These are phyloP conservation scores for Cyberlindnera mrakii DNA, from an alignment of 805 yeast genomes.

Conservation along the genomic window DNA sequence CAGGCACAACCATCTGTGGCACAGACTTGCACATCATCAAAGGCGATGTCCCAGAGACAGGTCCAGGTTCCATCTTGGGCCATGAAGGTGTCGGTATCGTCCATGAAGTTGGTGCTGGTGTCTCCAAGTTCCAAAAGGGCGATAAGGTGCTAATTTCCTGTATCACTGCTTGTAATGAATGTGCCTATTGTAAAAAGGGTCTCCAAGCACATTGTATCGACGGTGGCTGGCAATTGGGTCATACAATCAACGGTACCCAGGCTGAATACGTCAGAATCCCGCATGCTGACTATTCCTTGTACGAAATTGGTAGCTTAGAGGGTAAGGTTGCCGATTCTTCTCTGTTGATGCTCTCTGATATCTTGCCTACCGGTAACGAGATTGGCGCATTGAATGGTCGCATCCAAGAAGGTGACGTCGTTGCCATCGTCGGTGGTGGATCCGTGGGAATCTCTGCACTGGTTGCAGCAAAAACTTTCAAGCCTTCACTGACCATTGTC, in stretches of 20 bases:
- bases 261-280: slow-evolving; percentile 56
- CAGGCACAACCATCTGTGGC: slow-evolving; percentile 60
- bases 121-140: slow-evolving; percentile 44
- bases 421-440: slow-evolving; percentile 63
- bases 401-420: slow-evolving; percentile 47
- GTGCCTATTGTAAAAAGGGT: slow-evolving; percentile 48
- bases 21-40: slow-evolving; percentile 57
- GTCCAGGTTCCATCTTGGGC: slow-evolving; percentile 45
- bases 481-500: slow-evolving; percentile 51
- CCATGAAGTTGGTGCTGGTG: slow-evolving; percentile 41
- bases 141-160: slow-evolving; percentile 62
- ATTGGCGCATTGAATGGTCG: slow-evolving; percentile 57
- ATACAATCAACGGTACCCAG: slow-evolving; percentile 63
- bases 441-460: slow-evolving; percentile 65
- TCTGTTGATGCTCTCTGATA: slow-evolving; percentile 55
- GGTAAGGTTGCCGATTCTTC: slow-evolving; percentile 39
- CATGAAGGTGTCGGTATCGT: slow-evolving; percentile 60
- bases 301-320: slow-evolving; percentile 26
- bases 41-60: slow-evolving; percentile 52
- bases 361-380: slow-evolving; percentile 62
- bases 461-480: slow-evolving; percentile 44
- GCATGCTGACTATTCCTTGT: slow-evolving; percentile 36
- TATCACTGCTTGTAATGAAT: slow-evolving; percentile 54
- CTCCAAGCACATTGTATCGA: slow-evolving; percentile 56
- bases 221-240: slow-evolving; percentile 50